Conservation (phyloP, 2,329 filamentous ascomycete species). For the Nemania sp. region DNA sequence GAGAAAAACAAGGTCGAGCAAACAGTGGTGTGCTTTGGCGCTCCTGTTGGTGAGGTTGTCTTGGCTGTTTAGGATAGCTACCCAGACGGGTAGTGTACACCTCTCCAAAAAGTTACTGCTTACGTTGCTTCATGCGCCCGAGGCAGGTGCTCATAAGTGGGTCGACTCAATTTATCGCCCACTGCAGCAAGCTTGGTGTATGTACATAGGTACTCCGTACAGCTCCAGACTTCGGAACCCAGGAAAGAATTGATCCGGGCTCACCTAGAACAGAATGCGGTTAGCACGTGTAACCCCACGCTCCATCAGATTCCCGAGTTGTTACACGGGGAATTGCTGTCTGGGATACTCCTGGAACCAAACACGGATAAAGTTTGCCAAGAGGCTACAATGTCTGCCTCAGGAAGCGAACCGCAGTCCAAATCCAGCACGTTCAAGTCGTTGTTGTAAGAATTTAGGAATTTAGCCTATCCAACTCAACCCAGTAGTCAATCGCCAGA, state of each 20-base stretch:
- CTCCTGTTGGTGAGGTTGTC: constrained; percentile 20
- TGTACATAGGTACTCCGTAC: constrained; percentile 1
- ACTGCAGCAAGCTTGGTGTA: neutral
- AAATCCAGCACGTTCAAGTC: constrained; percentile 21
- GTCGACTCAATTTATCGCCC: neutral
- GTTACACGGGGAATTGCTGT: neutral
- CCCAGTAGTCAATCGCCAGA: neutral
- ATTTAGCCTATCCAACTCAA: neutral
- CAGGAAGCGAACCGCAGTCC: constrained; percentile 12
- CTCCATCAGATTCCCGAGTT: neutral
- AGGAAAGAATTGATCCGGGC: constrained; percentile 5
- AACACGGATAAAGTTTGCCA: neutral
- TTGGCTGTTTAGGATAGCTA: constrained; percentile 19
- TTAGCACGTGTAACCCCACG: neutral
- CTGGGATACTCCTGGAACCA: constrained; percentile 18
- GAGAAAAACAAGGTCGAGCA: constrained; percentile 11
- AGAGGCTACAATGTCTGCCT: constrained; percentile 20
- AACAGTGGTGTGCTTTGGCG: constrained; percentile 20
- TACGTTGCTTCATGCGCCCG: constrained; percentile 37
- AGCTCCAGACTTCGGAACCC: neutral
- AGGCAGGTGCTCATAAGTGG: neutral
- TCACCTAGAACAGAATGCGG: neutral
- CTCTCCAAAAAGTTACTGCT: constrained; percentile 36
- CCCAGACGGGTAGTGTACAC: constrained; percentile 24
- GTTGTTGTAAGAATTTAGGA: constrained; percentile 18